Evolutionary conservation across 345 rosid genomes (phyloP), one percentile per base, ranked within the genome.

Genomic region (Erysimum cheiranthoides): DNA sequence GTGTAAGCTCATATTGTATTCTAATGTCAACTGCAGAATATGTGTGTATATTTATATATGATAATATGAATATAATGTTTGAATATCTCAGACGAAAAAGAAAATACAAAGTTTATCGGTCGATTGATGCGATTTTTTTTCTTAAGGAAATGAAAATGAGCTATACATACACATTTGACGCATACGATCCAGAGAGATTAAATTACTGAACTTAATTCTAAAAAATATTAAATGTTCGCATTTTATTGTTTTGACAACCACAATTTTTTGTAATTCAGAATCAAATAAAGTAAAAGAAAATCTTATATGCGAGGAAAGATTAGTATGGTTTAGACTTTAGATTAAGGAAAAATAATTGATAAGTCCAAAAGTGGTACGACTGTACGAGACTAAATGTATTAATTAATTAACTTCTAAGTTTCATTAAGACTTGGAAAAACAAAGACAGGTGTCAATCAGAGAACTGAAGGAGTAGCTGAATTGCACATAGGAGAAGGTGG

Each of bases 351-450:
- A 12, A 30, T 32, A 18, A 40, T 9, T 57, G 28, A 70, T 34
- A 42, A 70, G 43, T 1, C 18, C 58, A 5, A 14, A 46, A 16
- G 16, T 14, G 70, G 68, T 39, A 58, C n/a, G n/a, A n/a, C n/a
- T n/a, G n/a, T n/a, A n/a, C 8, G 40, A 46, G 57, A 65, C 32
- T 68, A 62, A 39, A 35, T 54, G 18, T 32, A 45, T 38, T 66
- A 59, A 71, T 76, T 60, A 73, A 73, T 73, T 77, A 73, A 61
- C 74, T 73, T 75, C 52, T 42, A 82, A 78, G 76, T 45, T 58
- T 71, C 73, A 82, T 32, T 38, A 47, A 36, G 38, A 63, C 16
- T 27, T 32, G 56, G 38, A 57, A 45, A 42, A 35, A 69, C 52
- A 68, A 51, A 54, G 61, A 77, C 30, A 63, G 31, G 68, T 72